Base-by-base conservation (phyloP, 352 stramenopile species). In the Phytophthora cactorum region DNA sequence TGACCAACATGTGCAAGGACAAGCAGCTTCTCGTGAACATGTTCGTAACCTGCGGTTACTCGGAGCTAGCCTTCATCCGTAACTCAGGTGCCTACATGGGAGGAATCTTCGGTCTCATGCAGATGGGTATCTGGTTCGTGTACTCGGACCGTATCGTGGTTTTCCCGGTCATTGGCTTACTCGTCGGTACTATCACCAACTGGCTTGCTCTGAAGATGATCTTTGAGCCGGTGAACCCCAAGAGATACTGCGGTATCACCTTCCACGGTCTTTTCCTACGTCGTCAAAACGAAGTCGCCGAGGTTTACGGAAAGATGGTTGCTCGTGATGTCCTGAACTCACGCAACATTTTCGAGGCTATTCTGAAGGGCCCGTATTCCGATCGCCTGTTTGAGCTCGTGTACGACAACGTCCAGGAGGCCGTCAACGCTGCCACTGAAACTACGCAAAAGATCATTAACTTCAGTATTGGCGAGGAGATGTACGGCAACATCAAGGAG, bases 131-230 rank as follows among this genome's bases (percentile, higher is more conserved):
- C 43, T 97, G 86, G 85, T 98, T 94, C 51, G 78, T 91, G 28
- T 91, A 91, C 63, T 77, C 79, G 34, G 84, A 92, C 56, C 84
- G 75, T 12, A 91, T 95, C 56, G 84, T 96, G 11, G 83, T 93
- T 8, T 96, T 98, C 53, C 93, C 93, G 1, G 91, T 97, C 15
- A 81, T 97, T n/a, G 97, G 97, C 22, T 75, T 97, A 14, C 89
- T 99, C 39, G 97, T 99, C 6, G 97, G 97, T 11, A 92, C 97
- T 10, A 90, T 98, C 32, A 99, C 97, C n/a, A 99, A 99, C 71
- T 99, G 93, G 92, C 80, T 99, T 32, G 93, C 92, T 52, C 70
- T 98, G 29, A 96, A 97, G 66, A 95, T 97, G 82, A 97, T 98
- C 55, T 98, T 98, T 68, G 80, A 96, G 63, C 93, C 93, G 0